These are phyloP conservation scores for Trichoderma sp. DNA, from an alignment of 2,329 filamentous ascomycete genomes.

Conservation along the genomic window DNA sequence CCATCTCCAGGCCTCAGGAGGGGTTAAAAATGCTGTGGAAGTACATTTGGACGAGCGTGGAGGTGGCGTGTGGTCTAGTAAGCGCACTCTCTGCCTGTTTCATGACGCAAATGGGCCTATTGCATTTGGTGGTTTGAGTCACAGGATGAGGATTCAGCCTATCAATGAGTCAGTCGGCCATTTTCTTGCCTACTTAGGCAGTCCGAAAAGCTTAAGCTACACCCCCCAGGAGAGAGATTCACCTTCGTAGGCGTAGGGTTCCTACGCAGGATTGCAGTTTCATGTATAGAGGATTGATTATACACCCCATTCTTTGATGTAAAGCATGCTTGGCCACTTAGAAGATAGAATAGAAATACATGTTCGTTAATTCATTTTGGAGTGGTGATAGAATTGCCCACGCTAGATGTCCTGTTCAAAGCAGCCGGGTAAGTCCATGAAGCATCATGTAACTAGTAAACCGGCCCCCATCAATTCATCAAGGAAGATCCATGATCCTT, in stretches of 20 bases:
- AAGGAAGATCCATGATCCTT: no score
- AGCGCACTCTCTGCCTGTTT: no score
- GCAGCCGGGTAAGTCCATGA: no score
- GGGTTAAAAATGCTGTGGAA: no score
- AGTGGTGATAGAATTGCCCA: no score
- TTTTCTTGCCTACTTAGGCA: not conserved
- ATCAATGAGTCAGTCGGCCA: not conserved
- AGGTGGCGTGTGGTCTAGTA: no score
- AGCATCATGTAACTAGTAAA: not conserved
- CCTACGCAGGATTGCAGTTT: not conserved
- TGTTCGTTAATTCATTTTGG: no score
- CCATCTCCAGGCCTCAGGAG: no score
- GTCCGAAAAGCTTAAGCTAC: not conserved
- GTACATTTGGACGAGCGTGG: no score
- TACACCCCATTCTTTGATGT: not conserved
- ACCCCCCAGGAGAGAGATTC: not conserved
- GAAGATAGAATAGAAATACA: no score
- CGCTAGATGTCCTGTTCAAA: no score
- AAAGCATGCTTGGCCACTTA: not conserved
- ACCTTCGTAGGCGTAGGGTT: fast-evolving
- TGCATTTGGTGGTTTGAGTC: not conserved
- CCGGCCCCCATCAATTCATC: not conserved
- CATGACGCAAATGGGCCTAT: not conserved
- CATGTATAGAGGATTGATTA: not conserved
- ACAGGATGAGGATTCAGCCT: not conserved